Evolutionary conservation across 345 rosid genomes (phyloP).

Genomic region (Kandelia obovata): DNA sequence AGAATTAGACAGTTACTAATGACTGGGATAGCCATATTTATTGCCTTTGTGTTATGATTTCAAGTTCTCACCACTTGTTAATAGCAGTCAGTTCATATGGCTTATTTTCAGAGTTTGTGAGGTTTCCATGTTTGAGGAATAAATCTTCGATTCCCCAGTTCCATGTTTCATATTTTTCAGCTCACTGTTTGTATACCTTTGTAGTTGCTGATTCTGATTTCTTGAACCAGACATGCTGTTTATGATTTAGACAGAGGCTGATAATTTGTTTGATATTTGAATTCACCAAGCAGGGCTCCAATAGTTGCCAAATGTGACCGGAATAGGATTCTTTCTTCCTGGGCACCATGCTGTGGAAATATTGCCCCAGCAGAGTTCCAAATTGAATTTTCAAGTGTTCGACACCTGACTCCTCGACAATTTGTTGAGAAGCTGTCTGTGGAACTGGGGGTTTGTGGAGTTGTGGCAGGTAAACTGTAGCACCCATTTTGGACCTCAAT

Average conservation of each 20-base stretch:
- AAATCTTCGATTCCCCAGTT: too few relatives aligned
- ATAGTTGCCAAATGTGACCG: constrained; percentile 90
- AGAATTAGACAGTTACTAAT: too few relatives aligned
- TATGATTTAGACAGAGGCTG: not conserved
- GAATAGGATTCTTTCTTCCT: constrained; percentile 67
- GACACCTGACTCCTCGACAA: constrained; percentile 71
- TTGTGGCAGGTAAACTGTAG: constrained; percentile 68
- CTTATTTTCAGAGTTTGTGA: too few relatives aligned
- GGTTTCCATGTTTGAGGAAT: too few relatives aligned
- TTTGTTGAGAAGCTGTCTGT: constrained; percentile 87
- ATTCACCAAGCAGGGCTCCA: constrained; percentile 53
- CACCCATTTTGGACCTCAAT: not conserved
- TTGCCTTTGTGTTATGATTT: too few relatives aligned
- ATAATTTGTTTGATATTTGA: constrained; percentile 3
- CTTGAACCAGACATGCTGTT: not conserved
- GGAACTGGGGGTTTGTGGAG: constrained; percentile 74
- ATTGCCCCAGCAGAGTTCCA: constrained; percentile 58
- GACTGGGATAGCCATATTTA: too few relatives aligned
- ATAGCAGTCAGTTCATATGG: too few relatives aligned
- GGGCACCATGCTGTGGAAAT: constrained; percentile 75
- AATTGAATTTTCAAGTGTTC: constrained; percentile 68
- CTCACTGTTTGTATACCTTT: too few relatives aligned
- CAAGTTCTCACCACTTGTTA: too few relatives aligned
- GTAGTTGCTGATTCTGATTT: too few relatives aligned
- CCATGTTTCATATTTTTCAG: too few relatives aligned